phyloP scores from a whole-genome alignment of 805 yeast species.

The Yarrowia deformans region DNA sequence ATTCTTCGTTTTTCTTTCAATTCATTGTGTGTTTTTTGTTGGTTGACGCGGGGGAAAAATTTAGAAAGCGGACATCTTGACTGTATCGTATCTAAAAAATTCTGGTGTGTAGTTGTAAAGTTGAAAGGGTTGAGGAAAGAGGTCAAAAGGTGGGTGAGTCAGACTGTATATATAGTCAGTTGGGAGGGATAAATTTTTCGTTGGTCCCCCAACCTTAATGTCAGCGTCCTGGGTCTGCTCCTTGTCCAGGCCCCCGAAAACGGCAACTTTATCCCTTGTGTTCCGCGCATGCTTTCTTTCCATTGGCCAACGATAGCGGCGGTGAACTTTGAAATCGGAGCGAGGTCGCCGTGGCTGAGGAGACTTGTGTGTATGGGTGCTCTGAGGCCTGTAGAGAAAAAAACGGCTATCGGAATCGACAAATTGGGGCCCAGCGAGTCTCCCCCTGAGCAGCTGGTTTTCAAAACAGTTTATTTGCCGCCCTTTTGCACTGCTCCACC shows the following conservation, averaged over 20 bases:
- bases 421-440: not conserved
- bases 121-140: slow-evolving; percentile 32
- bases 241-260: slow-evolving; percentile 23
- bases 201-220: not conserved
- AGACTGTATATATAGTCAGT: slow-evolving; percentile 38
- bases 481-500: not conserved
- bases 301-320: slow-evolving; percentile 36
- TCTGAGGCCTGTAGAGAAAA: not conserved
- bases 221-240: not conserved
- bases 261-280: slow-evolving; percentile 32
- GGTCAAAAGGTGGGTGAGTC: slow-evolving; percentile 8
- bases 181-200: slow-evolving; percentile 34
- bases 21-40: slow-evolving; percentile 19
- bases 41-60: slow-evolving; percentile 31
- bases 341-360: slow-evolving; percentile 11
- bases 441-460: not conserved
- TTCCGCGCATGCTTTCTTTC: slow-evolving; percentile 3
- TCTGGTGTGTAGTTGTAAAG: slow-evolving; percentile 11
- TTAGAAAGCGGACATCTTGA: slow-evolving; percentile 41
- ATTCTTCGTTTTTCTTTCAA: slow-evolving; percentile 34
- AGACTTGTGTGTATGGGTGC: not conserved
- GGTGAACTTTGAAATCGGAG: slow-evolving; percentile 25
- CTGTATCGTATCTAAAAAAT: slow-evolving; percentile 17
- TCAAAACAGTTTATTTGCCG: not conserved
- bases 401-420: not conserved